Base-by-base conservation (phyloP, 176 grass and related monocot species). In the Bromus sterilis region DNA sequence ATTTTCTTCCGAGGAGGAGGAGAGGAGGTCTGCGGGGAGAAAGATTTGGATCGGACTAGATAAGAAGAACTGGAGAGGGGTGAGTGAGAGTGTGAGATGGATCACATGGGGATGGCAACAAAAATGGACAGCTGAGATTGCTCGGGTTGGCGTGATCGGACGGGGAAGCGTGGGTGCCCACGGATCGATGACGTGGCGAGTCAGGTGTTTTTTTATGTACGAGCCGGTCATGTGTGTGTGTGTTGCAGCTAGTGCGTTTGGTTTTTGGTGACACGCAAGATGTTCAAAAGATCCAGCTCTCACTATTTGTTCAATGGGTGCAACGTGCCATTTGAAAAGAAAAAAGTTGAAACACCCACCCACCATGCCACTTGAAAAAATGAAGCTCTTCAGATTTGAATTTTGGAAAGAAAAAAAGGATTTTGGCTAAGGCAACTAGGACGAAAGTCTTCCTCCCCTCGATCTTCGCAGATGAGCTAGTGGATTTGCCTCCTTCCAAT, bases 161-260 rank as follows among this genome's bases (percentile, higher is more conserved):
- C 70, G 76, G 86, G 2, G n/a, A 44, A 16, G 42, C 4, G 3
- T 0, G 8, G n/a, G 23, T 16, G 56, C 95, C 89, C 90, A 56
- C 88, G 88, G 92, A 94, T 98, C 75, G 88, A 10, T 98, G 92
- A 91, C 92, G 75, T 98, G 92, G 88, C 41, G 11, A 4, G 56
- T 56, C 32, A n/a, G 48, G 80, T 36, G 39, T 18, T 71, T 7
- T 26, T 25, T 58, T 58, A 10, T 4, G 34, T 37, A n/a, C n/a
- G n/a, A n/a, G n/a, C n/a, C n/a, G 66, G 21, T n/a, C 37, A 3
- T 37, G 35, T 10, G 23, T 24, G n/a, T 11, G 12, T 1, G 12
- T 26, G 67, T 24, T 71, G 4, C 43, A 28, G 39, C 7, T 21
- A 21, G 49, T 53, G 18, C 49, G 18, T 2, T 20, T 53, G 49